Percentiles rank a stretch among this genome's conserved stretches.
Evolutionary conservation across 2,329 filamentous ascomycete species (phyloP).

Genomic region (Venturia pyrina): DNA sequence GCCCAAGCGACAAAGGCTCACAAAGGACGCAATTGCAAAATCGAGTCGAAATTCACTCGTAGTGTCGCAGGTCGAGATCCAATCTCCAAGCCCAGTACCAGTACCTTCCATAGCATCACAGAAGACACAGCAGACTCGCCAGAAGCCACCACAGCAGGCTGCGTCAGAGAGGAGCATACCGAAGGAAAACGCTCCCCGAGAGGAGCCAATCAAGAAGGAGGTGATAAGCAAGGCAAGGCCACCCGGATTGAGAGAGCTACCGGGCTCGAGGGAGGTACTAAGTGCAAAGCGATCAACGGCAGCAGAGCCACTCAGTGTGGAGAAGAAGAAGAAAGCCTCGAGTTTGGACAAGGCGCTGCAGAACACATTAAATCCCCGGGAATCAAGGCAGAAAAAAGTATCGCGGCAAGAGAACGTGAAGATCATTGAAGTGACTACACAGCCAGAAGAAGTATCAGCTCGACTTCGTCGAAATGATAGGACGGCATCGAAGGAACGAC

Average conservation of each 20-base stretch:
- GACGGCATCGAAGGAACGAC: not conserved
- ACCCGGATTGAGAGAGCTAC: not conserved
- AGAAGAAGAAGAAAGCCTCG: not conserved
- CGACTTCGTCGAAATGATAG: not conserved
- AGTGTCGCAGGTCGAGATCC: not conserved
- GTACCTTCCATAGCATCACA: not conserved
- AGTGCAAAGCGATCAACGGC: not conserved
- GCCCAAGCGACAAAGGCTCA: not conserved
- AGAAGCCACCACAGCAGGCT: not conserved
- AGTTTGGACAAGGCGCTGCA: not conserved
- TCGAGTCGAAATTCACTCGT: not conserved
- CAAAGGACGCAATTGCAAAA: not conserved
- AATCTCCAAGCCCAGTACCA: not conserved
- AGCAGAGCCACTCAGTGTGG: not conserved
- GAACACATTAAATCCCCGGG: not conserved
- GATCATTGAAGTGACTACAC: not conserved
- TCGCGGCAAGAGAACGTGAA: not conserved
- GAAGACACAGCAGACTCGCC: not conserved
- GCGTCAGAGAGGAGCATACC: not conserved
- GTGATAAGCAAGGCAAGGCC: not conserved
- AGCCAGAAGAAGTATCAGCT: not conserved
- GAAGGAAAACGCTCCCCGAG: not conserved
- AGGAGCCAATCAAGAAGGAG: not conserved
- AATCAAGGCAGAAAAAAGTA: not conserved
- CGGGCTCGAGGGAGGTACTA: not conserved